Base-by-base conservation (phyloP, 2,329 filamentous ascomycete genomes). In the Volutella citrinella region DNA sequence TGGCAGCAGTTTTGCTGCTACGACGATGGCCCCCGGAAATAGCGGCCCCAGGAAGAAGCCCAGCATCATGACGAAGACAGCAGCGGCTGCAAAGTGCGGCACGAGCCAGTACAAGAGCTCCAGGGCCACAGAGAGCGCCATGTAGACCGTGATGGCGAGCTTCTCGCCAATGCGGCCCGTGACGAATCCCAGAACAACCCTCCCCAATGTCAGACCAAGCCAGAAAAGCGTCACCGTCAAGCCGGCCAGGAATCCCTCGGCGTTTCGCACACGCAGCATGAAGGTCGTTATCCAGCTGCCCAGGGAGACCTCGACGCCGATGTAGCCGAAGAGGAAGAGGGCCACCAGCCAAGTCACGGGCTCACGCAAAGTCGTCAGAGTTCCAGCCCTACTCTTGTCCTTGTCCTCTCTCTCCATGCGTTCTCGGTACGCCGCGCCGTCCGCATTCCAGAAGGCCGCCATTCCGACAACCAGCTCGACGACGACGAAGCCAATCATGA, bases 261-360 rank as follows among this genome's bases (percentile, higher is more conserved):
- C 86, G 22, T 82, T 60, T 11, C 89, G 76, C 16, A 89, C 80
- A 14, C 76, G 69, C n/a, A 90, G 78, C 86, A 95, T 94, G 56
- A 95, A 94, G 1, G 82, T 82, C 30, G 87, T 82, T 43, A 94
- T 82, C 87, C 87, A 93, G 12, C 87, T 65, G 9, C 83, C 82
- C 4, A 89, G 66, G 1, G 78, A 79, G 40, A 88, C 83, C 61
- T 95, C 88, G 6, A 78, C 73, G 5, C 88, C 88, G 1, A 91
- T 82, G 51, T 94, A 94, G 8, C 79, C 78, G 5, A 94, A 72
- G 11, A 94, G 65, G 56, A 94, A 94, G 3, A 84, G 40, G 4
- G 86, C 74, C 26, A 79, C 69, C n/a, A 87, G 66, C 84, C 85
- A 90, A 4, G 83, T 83, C 5, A 85, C 69, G 35, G 66, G 70